A percentile compares a stretch with the other conserved stretches of the same genome.
Evolutionary conservation across 495 filamentous ascomycete species (phyloP).

Genomic region (Neurospora hispaniola): DNA sequence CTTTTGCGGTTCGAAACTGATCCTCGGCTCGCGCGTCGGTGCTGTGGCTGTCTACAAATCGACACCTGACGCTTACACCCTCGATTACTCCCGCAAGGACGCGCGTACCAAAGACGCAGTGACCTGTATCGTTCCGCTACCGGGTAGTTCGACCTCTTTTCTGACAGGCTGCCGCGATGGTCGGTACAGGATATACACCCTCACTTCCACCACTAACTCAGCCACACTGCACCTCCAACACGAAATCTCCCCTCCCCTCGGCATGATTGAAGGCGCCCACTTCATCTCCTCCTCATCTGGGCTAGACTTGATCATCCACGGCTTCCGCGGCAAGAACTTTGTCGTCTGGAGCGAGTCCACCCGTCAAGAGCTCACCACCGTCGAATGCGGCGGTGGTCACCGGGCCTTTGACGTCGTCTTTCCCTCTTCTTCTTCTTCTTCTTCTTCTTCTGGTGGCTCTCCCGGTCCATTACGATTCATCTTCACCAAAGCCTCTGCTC

Average conservation of each 20-base stretch:
- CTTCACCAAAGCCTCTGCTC: slow-evolving; percentile 45
- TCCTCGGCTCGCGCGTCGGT: slow-evolving; percentile 53
- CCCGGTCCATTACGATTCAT: slow-evolving; percentile 33
- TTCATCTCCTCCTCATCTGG: too few relatives aligned
- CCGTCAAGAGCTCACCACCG: slow-evolving; percentile 51
- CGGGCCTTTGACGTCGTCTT: slow-evolving; percentile 58
- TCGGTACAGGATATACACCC: slow-evolving; percentile 49
- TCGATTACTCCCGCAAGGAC: slow-evolving; percentile 13
- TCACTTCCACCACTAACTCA: slow-evolving; percentile 3
- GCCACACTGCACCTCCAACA: slow-evolving; percentile 23
- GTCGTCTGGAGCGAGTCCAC: slow-evolving; percentile 65
- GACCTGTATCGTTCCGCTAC: slow-evolving; percentile 47
- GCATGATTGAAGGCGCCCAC: slow-evolving; percentile 55
- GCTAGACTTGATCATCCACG: slow-evolving; percentile 56
- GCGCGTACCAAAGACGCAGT: slow-evolving; percentile 57
- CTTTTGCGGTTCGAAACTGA: slow-evolving; percentile 33
- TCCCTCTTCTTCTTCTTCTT: background rate
- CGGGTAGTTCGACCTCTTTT: slow-evolving; percentile 28
- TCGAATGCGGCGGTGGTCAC: slow-evolving; percentile 77
- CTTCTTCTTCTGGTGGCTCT: background rate
- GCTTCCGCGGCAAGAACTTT: slow-evolving; percentile 70
- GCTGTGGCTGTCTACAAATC: slow-evolving; percentile 16
- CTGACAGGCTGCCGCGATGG: slow-evolving; percentile 69
- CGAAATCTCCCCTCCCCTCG: slow-evolving; percentile 46
- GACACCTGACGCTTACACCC: slow-evolving; percentile 5